phyloP scores from a whole-genome alignment of 2,329 filamentous ascomycete species.

The Paraphoma sp. region DNA sequence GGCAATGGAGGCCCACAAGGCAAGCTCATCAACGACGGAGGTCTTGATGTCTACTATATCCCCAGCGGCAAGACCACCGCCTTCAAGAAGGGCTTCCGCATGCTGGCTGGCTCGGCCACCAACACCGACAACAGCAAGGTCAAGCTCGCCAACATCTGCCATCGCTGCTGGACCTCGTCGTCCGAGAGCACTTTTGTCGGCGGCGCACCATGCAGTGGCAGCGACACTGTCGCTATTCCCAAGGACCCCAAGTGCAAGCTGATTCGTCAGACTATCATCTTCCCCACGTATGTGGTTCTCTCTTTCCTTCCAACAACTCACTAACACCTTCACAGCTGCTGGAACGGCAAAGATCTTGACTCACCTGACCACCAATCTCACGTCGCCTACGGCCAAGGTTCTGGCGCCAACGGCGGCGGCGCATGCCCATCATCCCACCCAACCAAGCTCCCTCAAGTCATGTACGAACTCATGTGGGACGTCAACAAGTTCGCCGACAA shows the following conservation, averaged over 20 bases:
- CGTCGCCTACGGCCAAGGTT: constrained; percentile 54
- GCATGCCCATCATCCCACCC: constrained; percentile 52
- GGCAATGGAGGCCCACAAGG: constrained; percentile 45
- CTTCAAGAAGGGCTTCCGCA: constrained; percentile 47
- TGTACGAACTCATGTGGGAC: constrained; percentile 48
- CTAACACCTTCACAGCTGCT: constrained; percentile 19
- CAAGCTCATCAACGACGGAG: constrained; percentile 43
- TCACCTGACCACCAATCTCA: constrained; percentile 48
- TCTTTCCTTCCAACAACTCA: background rate
- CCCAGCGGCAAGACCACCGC: constrained; percentile 41
- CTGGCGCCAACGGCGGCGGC: constrained; percentile 56
- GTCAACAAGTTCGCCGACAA: constrained; percentile 39
- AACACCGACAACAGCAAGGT: constrained; percentile 42
- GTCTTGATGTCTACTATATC: constrained; percentile 46
- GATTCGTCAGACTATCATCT: constrained; percentile 62
- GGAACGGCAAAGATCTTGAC: constrained; percentile 42
- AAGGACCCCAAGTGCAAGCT: constrained; percentile 56
- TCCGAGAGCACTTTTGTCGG: constrained; percentile 58
- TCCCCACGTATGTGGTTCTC: constrained; percentile 41
- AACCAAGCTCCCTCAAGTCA: constrained; percentile 43
- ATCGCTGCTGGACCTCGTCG: constrained; percentile 50
- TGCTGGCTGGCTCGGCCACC: constrained; percentile 38
- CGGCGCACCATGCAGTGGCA: constrained; percentile 58
- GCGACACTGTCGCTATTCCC: constrained; percentile 60
- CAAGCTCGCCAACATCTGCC: constrained; percentile 37